These are phyloP conservation scores for Annulohypoxylon moriforme DNA, from an alignment of 495 filamentous ascomycete genomes.

Conservation along the genomic window DNA sequence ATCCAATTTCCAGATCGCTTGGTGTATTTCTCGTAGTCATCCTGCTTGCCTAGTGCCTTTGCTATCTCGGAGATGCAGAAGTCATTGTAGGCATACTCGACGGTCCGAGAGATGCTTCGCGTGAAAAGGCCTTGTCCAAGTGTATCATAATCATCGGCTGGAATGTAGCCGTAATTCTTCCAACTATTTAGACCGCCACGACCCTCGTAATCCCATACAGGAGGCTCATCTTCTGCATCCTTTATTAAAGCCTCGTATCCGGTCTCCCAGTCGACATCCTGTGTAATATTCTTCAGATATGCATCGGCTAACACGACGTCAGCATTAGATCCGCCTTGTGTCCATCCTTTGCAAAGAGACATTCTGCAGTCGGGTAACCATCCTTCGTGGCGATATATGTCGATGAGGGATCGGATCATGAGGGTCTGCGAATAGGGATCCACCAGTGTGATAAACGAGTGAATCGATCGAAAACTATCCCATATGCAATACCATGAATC, in stretches of 20 bases:
- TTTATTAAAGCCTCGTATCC: slow-evolving; percentile 74
- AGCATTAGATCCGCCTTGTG: slow-evolving; percentile 79
- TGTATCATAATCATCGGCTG: slow-evolving; percentile 70
- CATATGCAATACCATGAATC: slow-evolving; percentile 77
- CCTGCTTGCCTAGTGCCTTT: slow-evolving; percentile 62
- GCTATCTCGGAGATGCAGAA: slow-evolving; percentile 74
- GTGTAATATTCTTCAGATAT: slow-evolving; percentile 71
- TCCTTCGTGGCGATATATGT: slow-evolving; percentile 74
- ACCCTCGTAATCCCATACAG: slow-evolving; percentile 74
- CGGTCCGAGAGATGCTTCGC: slow-evolving; percentile 72
- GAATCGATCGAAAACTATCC: slow-evolving; percentile 75
- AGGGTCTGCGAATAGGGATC: slow-evolving; percentile 71
- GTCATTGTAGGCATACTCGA: slow-evolving; percentile 79
- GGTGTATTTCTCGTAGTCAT: slow-evolving; percentile 68
- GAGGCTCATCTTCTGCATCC: slow-evolving; percentile 75
- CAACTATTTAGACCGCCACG: slow-evolving; percentile 71
- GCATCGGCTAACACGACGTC: slow-evolving; percentile 74
- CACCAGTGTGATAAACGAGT: slow-evolving; percentile 72
- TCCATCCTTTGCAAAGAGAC: slow-evolving; percentile 72
- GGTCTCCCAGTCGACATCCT: slow-evolving; percentile 70
- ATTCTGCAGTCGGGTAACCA: slow-evolving; percentile 74
- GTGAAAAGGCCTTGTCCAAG: slow-evolving; percentile 71
- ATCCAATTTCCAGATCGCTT: slow-evolving; percentile 69
- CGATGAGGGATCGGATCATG: slow-evolving; percentile 73
- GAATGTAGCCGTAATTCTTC: slow-evolving; percentile 73